Conservation (phyloP, 2,329 filamentous ascomycete species). For the Sporothrix curviconia region DNA sequence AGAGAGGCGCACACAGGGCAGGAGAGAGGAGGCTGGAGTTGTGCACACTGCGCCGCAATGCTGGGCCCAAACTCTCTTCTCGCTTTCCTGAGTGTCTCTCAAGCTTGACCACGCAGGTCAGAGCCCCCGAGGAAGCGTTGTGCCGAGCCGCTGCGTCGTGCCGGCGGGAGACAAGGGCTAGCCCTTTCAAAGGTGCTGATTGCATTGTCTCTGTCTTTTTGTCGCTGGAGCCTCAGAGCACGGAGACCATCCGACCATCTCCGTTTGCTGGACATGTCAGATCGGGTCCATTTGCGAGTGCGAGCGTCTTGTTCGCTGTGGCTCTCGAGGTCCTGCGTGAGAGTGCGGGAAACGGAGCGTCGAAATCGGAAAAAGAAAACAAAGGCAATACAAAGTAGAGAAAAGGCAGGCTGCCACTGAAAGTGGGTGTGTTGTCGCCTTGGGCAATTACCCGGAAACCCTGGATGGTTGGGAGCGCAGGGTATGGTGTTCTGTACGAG, state of each 20-base stretch:
- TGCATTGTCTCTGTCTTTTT: neutral
- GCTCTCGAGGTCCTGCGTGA: too few relatives aligned
- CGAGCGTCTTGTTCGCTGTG: too few relatives aligned
- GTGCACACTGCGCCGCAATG: neutral
- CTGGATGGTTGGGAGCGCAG: neutral
- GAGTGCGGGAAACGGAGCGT: neutral
- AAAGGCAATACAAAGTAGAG: neutral
- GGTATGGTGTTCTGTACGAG: too few relatives aligned
- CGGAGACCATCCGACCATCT: too few relatives aligned
- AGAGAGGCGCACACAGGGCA: too few relatives aligned
- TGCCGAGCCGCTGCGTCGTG: neutral
- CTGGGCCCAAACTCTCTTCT: neutral
- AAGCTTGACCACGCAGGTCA: too few relatives aligned
- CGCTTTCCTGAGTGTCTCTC: too few relatives aligned
- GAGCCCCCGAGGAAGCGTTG: too few relatives aligned
- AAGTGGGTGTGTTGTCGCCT: neutral
- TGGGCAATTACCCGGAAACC: conserved; percentile 5
- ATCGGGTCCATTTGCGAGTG: too few relatives aligned
- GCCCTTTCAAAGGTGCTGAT: neutral
- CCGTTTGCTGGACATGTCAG: too few relatives aligned
- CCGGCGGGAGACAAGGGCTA: neutral
- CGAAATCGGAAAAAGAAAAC: neutral
- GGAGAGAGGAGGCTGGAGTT: too few relatives aligned
- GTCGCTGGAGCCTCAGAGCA: too few relatives aligned
- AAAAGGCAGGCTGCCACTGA: neutral